Conservation (phyloP, 306 rosid genomes). For the Albizia julibrissin region DNA sequence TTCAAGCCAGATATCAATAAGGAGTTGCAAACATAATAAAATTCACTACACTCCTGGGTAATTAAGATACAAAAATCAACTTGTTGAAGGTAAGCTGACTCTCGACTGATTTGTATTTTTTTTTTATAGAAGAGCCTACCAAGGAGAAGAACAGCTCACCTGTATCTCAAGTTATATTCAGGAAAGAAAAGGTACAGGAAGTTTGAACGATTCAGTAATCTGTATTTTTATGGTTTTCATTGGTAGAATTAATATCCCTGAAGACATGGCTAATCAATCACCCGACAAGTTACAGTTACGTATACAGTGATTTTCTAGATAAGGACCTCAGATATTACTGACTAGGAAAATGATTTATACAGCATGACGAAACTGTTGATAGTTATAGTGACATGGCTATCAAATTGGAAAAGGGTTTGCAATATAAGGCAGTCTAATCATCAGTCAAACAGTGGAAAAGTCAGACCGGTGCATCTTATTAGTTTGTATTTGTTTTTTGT, state of each 20-base stretch:
- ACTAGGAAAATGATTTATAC: not conserved
- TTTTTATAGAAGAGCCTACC: conserved; percentile 7
- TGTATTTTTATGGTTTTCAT: not conserved
- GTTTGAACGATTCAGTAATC: not conserved
- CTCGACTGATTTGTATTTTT: not conserved
- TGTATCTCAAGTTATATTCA: not conserved
- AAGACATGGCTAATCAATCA: not conserved
- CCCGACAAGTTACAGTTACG: not conserved
- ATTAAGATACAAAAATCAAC: not conserved
- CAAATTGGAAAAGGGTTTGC: not conserved
- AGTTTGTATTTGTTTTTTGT: not conserved
- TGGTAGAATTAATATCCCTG: not conserved
- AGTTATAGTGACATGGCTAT: not conserved
- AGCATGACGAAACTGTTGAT: not conserved
- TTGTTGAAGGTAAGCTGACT: too few relatives aligned
- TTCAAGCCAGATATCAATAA: conserved; percentile 17
- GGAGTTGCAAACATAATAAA: not conserved
- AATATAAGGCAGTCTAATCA: not conserved
- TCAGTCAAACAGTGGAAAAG: not conserved
- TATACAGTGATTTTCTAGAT: conserved; percentile 21
- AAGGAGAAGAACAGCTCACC: not conserved
- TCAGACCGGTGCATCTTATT: not conserved
- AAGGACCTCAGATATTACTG: not conserved
- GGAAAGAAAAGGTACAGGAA: not conserved
- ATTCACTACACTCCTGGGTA: not conserved